phyloP scores from a whole-genome alignment of 108 stramenopile genomes.

The Bacterosira constricta region DNA sequence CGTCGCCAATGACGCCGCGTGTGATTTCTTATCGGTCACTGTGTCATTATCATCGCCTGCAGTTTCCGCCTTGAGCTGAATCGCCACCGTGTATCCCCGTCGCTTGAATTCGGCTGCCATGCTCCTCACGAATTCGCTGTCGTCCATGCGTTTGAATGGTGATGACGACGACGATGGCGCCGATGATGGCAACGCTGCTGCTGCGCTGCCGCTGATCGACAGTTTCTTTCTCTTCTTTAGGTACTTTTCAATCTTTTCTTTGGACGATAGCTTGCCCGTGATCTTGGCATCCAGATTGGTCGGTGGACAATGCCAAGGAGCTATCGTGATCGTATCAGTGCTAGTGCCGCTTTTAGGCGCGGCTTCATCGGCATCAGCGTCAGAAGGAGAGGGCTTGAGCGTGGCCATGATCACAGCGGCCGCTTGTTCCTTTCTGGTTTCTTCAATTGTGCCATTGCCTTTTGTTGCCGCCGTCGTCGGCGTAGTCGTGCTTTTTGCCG shows the following conservation, averaged over 20 bases:
- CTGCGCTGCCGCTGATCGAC: too few species aligned
- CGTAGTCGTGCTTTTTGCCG: too few species aligned
- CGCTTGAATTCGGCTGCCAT: slow-evolving; percentile 1
- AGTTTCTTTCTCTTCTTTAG: too few species aligned
- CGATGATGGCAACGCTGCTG: neutral
- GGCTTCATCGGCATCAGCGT: too few species aligned
- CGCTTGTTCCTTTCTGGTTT: neutral
- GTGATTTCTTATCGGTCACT: neutral
- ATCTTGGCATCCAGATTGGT: too few species aligned
- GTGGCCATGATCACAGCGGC: slow-evolving; percentile 1
- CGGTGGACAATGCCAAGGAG: too few species aligned
- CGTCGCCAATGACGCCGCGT: neutral
- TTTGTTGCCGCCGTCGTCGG: too few species aligned
- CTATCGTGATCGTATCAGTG: too few species aligned
- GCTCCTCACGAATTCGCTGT: neutral
- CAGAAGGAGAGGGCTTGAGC: too few species aligned
- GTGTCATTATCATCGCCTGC: neutral
- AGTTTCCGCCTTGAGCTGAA: neutral
- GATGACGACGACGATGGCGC: neutral
- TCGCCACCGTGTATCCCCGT: slow-evolving; percentile 2
- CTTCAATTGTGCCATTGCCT: neutral
- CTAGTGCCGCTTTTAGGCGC: too few species aligned
- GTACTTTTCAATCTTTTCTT: too few species aligned
- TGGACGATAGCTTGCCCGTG: too few species aligned
- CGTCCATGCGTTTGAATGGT: neutral